These are phyloP conservation scores for Penicillium hesseltinei DNA, from an alignment of 2,329 filamentous ascomycete species.

Conservation along the genomic window DNA sequence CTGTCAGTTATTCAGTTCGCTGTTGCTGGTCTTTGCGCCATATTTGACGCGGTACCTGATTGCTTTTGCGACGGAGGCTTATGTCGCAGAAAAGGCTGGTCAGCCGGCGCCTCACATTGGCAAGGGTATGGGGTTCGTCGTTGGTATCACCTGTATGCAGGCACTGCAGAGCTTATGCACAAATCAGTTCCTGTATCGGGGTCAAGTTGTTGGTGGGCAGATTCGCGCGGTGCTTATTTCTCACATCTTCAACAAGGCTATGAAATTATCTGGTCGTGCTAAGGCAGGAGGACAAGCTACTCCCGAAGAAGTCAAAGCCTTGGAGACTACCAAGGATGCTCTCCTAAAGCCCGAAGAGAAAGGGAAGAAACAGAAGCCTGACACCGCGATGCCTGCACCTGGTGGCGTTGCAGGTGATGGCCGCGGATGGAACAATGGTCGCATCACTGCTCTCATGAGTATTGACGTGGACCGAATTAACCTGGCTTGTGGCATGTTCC, in stretches of 20 bases:
- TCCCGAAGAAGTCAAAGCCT: conserved; percentile 49
- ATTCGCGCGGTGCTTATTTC: conserved; percentile 77
- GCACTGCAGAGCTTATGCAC: conserved; percentile 74
- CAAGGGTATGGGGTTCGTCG: conserved; percentile 73
- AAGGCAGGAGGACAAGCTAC: conserved; percentile 71
- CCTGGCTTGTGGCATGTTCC: conserved; percentile 82
- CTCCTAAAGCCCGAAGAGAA: conserved; percentile 40
- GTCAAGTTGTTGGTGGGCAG: conserved; percentile 89
- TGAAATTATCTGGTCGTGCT: conserved; percentile 82
- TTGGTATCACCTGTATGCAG: conserved; percentile 86
- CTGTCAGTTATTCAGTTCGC: conserved; percentile 69
- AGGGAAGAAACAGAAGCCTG: conserved; percentile 27
- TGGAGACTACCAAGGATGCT: conserved; percentile 43
- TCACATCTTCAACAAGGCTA: conserved; percentile 86
- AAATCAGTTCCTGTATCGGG: conserved; percentile 89
- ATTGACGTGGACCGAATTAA: conserved; percentile 93
- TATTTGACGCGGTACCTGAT: conserved; percentile 86
- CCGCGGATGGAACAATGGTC: conserved; percentile 85
- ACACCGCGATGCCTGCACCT: conserved; percentile 40
- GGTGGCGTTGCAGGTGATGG: conserved; percentile 63
- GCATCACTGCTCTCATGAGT: conserved; percentile 90
- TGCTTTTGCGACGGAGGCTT: conserved; percentile 77
- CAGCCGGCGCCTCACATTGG: conserved; percentile 65
- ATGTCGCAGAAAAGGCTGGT: conserved; percentile 57
- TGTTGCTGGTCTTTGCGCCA: conserved; percentile 76